Evolutionary conservation across 2,329 filamentous ascomycete species (phyloP).

Genomic region (Rosellinia necatrix): DNA sequence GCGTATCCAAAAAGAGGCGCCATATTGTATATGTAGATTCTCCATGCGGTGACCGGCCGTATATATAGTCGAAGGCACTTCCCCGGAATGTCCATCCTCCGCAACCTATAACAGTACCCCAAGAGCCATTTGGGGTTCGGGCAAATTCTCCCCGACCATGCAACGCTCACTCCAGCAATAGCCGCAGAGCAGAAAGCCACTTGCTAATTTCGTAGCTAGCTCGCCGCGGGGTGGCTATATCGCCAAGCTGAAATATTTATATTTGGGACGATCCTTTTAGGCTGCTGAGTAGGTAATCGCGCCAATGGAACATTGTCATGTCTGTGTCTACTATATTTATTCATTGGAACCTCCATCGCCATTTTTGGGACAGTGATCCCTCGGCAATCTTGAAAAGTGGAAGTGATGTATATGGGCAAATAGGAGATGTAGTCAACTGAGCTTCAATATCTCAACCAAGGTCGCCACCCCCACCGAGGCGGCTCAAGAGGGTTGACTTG

Average conservation of each 20-base stretch:
- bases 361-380: background rate
- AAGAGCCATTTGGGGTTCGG: background rate
- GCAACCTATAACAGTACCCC: background rate
- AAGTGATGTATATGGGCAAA: too few species aligned
- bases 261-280: background rate
- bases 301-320: background rate
- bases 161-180: background rate
- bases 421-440: too few species aligned
- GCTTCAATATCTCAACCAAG: too few species aligned
- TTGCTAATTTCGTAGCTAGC: background rate
- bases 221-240: background rate
- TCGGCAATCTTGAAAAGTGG: too few species aligned
- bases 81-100: conserved; percentile 1
- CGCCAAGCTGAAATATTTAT: conserved; percentile 4
- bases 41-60: background rate
- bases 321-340: background rate
- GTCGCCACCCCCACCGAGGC: too few species aligned
- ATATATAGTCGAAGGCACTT: conserved; percentile 1
- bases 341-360: background rate
- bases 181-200: background rate
- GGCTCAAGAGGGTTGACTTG: too few species aligned
- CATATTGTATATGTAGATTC: conserved; percentile 1
- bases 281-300: background rate
- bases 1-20: conserved; percentile 5
- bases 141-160: conserved; percentile 11